Evolutionary conservation across 345 rosid species (phyloP), one percentile per base, ranked within the genome.

Genomic region (Eucalyptus dawsonii): DNA sequence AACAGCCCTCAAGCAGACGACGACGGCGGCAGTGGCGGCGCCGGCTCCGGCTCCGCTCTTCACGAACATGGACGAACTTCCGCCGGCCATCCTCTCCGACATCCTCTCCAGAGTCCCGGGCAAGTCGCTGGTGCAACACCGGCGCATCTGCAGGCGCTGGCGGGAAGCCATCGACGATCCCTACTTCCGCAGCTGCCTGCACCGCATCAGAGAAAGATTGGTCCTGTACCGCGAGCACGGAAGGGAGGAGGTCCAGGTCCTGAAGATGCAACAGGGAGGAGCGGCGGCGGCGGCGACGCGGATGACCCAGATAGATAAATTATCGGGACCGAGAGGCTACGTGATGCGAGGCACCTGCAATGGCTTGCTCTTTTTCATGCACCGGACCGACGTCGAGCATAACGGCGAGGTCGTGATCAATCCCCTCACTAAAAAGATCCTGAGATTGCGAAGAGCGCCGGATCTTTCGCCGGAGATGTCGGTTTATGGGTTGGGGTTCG

Each of bases 281-380:
- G 65, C 14, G 2, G 56, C 10, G 24, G 56, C 10, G 24, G 2
- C 56, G 65, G n/a, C n/a, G 65, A 25, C 65, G 65, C 65, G n/a
- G 65, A 58, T 58, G 65, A 58, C 29, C 65, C 29, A 0, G n/a
- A 58, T 58, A 58, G n/a, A 11, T 58, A 1, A 58, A 25, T 58
- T 58, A 0, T 4, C 65, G n/a, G 65, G 65, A 0, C n/a, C 4
- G 65, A 58, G 65, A 58, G 65, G n/a, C 65, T 11, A 25, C 65
- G 58, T 53, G 25, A 53, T 56, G n/a, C 67, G 31, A 27, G 67
- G 31, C 67, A 60, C n/a, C 67, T 60, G n/a, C 67, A 60, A 25
- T 27, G 67, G 15, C 31, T 60, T 60, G 15, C 31, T 27, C 67
- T 60, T 60, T 60, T 60, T 0, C 31, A 27, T 11, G 67, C 7